Conservation (phyloP, 1,139 yeast genomes). For the Suhomyces panamericanus region DNA sequence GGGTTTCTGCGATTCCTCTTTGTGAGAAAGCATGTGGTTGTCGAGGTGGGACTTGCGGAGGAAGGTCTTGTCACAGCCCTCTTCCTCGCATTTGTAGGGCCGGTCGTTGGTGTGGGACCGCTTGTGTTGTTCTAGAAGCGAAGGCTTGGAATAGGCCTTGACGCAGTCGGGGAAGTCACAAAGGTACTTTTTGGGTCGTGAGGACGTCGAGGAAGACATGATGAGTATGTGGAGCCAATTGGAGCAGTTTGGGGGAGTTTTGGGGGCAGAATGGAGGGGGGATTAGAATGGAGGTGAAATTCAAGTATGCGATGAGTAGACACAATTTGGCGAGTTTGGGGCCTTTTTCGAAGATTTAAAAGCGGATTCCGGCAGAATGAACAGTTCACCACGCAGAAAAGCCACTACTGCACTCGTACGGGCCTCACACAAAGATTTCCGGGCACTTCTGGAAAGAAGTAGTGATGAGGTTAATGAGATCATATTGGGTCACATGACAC, state of each 20-base stretch:
- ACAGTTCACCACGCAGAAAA: too few relatives aligned
- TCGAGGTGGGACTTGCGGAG: slow-evolving; percentile 76
- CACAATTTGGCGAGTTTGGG: neutral
- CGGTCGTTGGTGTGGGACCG: slow-evolving; percentile 77
- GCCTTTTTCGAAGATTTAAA: neutral
- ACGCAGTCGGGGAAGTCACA: slow-evolving; percentile 69
- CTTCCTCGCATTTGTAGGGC: slow-evolving; percentile 63
- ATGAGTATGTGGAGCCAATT: too few relatives aligned
- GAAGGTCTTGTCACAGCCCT: slow-evolving; percentile 64
- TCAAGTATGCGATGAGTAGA: neutral
- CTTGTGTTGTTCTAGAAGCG: slow-evolving; percentile 77
- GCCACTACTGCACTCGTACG: too few relatives aligned
- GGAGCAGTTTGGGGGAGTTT: neutral
- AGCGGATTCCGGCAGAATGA: too few relatives aligned
- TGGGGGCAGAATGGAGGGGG: neutral
- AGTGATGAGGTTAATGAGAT: too few relatives aligned
- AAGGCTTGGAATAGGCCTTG: slow-evolving; percentile 79
- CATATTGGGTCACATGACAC: too few relatives aligned
- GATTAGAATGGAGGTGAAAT: too few relatives aligned
- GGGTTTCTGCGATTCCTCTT: slow-evolving; percentile 57
- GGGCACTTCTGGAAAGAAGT: too few relatives aligned
- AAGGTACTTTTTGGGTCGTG: slow-evolving; percentile 48
- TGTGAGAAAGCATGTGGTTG: slow-evolving; percentile 69
- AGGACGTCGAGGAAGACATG: slow-evolving; percentile 9
- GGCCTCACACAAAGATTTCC: too few relatives aligned